Percentiles rank a stretch among this genome's conserved stretches.
These are phyloP conservation scores for Pestalotiopsis fici DNA, from an alignment of 2,329 filamentous ascomycete species.

Conservation along the genomic window DNA sequence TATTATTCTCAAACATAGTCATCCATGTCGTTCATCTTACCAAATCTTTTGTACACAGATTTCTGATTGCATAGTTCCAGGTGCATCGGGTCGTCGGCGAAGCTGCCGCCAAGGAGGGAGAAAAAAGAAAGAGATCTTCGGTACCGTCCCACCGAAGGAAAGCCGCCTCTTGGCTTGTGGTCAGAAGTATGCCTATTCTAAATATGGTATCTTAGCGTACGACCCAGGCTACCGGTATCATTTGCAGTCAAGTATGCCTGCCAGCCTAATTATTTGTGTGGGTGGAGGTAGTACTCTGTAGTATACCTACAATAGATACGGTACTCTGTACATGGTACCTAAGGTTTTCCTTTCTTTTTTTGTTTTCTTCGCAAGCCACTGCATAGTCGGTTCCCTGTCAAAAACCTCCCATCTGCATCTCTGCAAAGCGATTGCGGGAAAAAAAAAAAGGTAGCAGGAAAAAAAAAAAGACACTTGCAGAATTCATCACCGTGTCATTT, in stretches of 20 bases:
- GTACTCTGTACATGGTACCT: neutral
- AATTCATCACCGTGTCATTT: neutral
- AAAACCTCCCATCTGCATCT: neutral
- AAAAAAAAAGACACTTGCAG: neutral
- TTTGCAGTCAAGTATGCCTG: neutral
- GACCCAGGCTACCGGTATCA: conserved; percentile 5
- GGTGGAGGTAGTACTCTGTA: neutral
- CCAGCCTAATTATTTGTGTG: neutral
- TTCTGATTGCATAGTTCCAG: neutral
- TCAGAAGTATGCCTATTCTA: conserved; percentile 1
- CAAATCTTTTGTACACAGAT: neutral
- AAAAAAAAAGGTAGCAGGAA: neutral
- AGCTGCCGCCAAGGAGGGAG: neutral
- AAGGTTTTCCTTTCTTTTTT: neutral
- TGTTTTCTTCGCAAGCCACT: neutral
- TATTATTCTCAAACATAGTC: too few species aligned
- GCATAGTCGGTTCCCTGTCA: neutral
- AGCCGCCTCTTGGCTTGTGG: neutral
- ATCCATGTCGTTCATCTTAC: too few species aligned
- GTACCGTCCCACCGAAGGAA: neutral
- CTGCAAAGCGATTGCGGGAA: neutral
- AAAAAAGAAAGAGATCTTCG: neutral
- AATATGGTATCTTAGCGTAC: conserved; percentile 5
- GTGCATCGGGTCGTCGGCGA: neutral
- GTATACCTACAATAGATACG: neutral